Base-by-base conservation (phyloP, 2,329 filamentous ascomycete species). In the Furcasterigmium furcatum region DNA sequence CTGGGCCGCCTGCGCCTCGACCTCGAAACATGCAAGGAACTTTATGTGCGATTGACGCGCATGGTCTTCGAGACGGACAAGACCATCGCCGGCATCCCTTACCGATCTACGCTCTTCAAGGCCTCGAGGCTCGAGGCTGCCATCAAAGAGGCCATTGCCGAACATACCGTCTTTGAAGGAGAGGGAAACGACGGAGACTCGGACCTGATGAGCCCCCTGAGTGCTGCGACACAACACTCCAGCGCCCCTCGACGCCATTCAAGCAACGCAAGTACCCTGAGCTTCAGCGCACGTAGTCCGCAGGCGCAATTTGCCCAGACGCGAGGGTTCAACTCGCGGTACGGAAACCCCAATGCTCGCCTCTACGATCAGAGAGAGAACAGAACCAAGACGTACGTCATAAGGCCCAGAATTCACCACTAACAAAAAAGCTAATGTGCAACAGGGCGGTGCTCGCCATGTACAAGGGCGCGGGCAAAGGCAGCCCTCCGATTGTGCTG, bases 51-150 rank as follows among this genome's bases (percentile, higher is more conserved):
- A 57, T 86, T 99, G 79, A 99, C 94, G 25, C 84, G 87, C 58
- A 86, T 87, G 64, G 94, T 99, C 2, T 99, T 99, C 58, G 88
- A 97, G 70, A 97, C 94, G 5, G 94, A 99, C 72, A 99, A 99
- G 74, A 97, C 92, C 5, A 88, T 99, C 56, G 90, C 88, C 27
- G 94, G 94, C 10, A 96, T 99, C 48, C 94, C 94, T 0, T 96
- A 95, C 62, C 85, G 91, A 29, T 90, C 88, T 5, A 99, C 94
- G 0, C 70, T 99, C 22, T 99, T 97, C 80, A 99, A 99, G 69
- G 94, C 94, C 10, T 96, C 90, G 34, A 92, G 90, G 65, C 75
- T 99, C 39, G 92, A 99, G 65, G 90, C 96, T 55, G 92, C 91
- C 3, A 97, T 97, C 58, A 84, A 82, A 61, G 87, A 95, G 56